These are phyloP conservation scores for Prototheca wickerhamii DNA, from an alignment of 163 green algal genomes.

Conservation along the genomic window DNA sequence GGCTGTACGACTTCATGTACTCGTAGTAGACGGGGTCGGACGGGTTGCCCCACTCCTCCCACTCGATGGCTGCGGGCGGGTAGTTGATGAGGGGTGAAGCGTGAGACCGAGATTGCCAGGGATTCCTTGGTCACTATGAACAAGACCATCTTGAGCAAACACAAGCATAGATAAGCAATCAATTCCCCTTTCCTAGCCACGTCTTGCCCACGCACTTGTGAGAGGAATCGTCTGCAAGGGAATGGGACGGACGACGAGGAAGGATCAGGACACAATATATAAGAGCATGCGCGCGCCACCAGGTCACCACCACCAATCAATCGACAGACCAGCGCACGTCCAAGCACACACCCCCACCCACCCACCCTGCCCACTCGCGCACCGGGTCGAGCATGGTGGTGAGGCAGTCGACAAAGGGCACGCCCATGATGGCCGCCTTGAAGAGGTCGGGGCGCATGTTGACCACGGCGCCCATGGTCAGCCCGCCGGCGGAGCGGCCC, in stretches of 20 bases:
- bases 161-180: neutral
- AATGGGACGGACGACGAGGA: neutral
- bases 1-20: constrained; percentile 73
- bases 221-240: constrained; percentile 70
- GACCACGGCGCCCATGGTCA: constrained; percentile 61
- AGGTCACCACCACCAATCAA: neutral
- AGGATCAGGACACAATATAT: neutral
- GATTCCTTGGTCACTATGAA: neutral
- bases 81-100: neutral
- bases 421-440: constrained; percentile 49
- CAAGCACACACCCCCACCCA: neutral
- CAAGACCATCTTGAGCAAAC: neutral
- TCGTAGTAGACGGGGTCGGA: constrained; percentile 65
- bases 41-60: constrained; percentile 62
- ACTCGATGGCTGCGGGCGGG: constrained; percentile 53
- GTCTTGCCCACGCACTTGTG: constrained; percentile 31
- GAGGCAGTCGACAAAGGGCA: constrained; percentile 84
- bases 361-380: neutral
- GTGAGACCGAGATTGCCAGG: neutral
- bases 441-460: constrained; percentile 57
- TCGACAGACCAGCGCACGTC: neutral
- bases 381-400: constrained; percentile 86
- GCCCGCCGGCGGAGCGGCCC: constrained; percentile 57
- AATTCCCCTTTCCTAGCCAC: neutral
- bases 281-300: neutral